phyloP scores from a whole-genome alignment of 2,329 filamentous ascomycete genomes.

The Sphaerulina populicola region DNA sequence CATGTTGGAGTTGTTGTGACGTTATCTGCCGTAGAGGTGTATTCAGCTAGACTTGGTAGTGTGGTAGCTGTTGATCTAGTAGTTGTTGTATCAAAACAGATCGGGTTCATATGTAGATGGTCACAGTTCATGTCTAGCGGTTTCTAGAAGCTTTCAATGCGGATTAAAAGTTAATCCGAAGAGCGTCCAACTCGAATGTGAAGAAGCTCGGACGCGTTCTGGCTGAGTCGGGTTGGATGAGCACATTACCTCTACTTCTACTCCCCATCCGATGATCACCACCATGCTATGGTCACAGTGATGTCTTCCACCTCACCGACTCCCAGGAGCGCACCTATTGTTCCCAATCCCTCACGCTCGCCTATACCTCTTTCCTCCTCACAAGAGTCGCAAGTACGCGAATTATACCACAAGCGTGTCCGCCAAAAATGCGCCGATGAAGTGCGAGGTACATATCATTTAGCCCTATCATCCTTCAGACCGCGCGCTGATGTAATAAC shows the following conservation, averaged over 20 bases:
- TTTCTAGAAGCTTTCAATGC: too few species aligned
- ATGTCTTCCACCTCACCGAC: conserved; percentile 16
- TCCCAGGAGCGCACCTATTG: conserved; percentile 5
- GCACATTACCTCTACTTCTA: neutral
- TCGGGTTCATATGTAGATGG: too few species aligned
- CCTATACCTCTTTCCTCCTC: conserved; percentile 74
- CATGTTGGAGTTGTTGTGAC: conserved; percentile 37
- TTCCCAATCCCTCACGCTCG: conserved; percentile 47
- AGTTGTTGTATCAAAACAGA: too few species aligned
- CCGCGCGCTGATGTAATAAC: neutral
- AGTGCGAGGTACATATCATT: conserved; percentile 36
- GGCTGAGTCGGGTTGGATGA: neutral
- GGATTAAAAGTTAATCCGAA: too few species aligned
- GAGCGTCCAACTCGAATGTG: neutral
- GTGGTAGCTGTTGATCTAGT: too few species aligned
- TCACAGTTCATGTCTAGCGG: too few species aligned
- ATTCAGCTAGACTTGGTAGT: too few species aligned
- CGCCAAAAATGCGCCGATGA: conserved; percentile 60
- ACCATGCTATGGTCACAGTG: conserved; percentile 17
- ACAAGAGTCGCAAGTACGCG: conserved; percentile 73
- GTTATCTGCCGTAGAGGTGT: neutral
- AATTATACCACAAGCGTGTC: conserved; percentile 73
- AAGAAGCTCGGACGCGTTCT: neutral
- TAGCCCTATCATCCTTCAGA: neutral
- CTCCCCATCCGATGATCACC: neutral